phyloP scores from a whole-genome alignment of 2,329 filamentous ascomycete genomes.

The Fusarium duplospermum region DNA sequence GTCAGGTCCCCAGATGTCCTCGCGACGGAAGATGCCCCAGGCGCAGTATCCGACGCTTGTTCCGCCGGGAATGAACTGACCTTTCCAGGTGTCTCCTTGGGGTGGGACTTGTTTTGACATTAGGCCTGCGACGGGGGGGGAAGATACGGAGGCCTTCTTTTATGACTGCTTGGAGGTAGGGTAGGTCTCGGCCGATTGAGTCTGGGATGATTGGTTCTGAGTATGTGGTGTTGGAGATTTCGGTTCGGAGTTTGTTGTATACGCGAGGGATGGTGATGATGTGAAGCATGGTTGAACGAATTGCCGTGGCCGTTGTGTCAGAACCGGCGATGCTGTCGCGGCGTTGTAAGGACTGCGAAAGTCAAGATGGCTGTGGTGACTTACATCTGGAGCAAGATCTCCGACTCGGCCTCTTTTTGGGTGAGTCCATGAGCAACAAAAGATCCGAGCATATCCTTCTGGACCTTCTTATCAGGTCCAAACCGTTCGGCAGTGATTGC shows the following conservation, averaged over 20 bases:
- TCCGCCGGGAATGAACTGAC: constrained; percentile 48
- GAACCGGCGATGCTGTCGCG: constrained; percentile 62
- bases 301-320: constrained; percentile 67
- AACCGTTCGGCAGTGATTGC: constrained; percentile 45
- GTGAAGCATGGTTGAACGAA: constrained; percentile 64
- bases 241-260: constrained; percentile 55
- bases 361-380: not conserved
- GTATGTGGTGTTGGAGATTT: constrained; percentile 32
- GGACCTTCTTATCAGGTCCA: constrained; percentile 40
- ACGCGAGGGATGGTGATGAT: constrained; percentile 62
- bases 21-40: constrained; percentile 50
- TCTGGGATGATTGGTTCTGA: constrained; percentile 45
- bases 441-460: constrained; percentile 48
- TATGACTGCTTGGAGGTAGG: constrained; percentile 62
- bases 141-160: constrained; percentile 58
- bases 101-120: constrained; percentile 51
- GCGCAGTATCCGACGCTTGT: constrained; percentile 49
- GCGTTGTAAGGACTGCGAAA: accelerated
- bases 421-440: constrained; percentile 46
- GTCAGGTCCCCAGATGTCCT: constrained; percentile 51
- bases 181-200: constrained; percentile 50
- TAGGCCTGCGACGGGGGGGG: constrained; percentile 49
- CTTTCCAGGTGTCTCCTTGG: constrained; percentile 48
- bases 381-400: constrained; percentile 43
- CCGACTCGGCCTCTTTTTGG: constrained; percentile 42